Evolutionary conservation across 352 stramenopile species (phyloP), one percentile per base, ranked within the genome.

Genomic region (Pythium sukuiense): DNA sequence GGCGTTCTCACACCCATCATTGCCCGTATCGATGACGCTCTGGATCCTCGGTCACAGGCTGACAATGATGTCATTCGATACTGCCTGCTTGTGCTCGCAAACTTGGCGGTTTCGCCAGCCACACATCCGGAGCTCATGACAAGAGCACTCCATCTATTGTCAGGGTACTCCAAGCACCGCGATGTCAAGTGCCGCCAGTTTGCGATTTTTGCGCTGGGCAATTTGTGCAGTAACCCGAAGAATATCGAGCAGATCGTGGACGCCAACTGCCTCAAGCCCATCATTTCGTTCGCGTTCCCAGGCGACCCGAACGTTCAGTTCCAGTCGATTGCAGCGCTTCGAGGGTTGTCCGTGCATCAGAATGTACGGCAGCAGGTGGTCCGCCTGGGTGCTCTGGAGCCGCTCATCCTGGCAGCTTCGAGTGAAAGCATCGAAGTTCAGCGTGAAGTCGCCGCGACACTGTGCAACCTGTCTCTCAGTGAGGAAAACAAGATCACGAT

Each of bases 121-220:
- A 98, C 95, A 6, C 91, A 98, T 65, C 50, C 76, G 14, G 74
- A 91, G 59, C 64, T 98, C 4, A 83, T 98, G 70, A 74, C 76
- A 18, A 77, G 85, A 45, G 81, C 85, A 27, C 70, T 98, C 20
- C 82, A 90, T n/a, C 83, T 97, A 53, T 72, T 99, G 7, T 82
- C 95, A 29, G 88, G 86, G 8, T 99, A 98, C 69, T 86, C 88
- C 18, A 97, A 98, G 62, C 94, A 98, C 62, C 84, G 92, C 11
- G 96, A 99, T 72, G 88, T 98, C 55, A 98, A 98, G 69, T 98
- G 93, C 55, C 84, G 97, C n/a, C 95, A 99, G 71, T 96, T 99
- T 71, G 90, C 96, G 26, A 87, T 99, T 52, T 98, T 99, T 63
- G 93, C 90, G 2, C 59, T 99, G 27, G 96, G 96, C 5, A 99